Evolutionary conservation across 192 early-diverging fungal species (phyloP).

Genomic region (Helicostylum pulchrum): DNA sequence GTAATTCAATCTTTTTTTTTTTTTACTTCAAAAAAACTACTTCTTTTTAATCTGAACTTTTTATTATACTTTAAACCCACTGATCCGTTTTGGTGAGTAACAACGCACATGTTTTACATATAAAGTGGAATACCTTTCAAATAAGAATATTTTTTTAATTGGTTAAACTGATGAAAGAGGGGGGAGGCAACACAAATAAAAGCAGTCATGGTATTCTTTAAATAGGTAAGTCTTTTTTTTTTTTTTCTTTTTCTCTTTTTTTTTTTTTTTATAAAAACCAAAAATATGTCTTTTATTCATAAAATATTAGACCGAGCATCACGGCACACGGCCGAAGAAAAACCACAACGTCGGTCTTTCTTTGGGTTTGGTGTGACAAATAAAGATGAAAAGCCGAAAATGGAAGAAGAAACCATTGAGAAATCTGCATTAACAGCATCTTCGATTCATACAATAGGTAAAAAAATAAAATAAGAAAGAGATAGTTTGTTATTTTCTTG

Average conservation of each 20-base stretch:
- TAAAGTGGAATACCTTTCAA: no score
- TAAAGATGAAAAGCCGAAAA: conserved; percentile 9
- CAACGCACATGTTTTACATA: no score
- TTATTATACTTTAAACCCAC: no score
- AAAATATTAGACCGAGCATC: conserved; percentile 3
- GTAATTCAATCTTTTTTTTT: no score
- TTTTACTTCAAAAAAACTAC: no score
- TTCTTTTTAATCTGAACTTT: no score
- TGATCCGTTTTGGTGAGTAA: no score
- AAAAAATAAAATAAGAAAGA: neutral
- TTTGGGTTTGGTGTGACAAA: conserved; percentile 11
- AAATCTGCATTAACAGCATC: neutral
- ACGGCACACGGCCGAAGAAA: conserved; percentile 3
- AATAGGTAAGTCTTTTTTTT: neutral
- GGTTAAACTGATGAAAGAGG: no score
- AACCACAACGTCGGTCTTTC: conserved; percentile 15
- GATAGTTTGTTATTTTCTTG: neutral
- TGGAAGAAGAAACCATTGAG: neutral
- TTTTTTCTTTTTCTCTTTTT: neutral
- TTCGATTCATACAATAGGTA: conserved; percentile 5
- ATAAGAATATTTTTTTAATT: no score
- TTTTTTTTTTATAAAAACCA: no score
- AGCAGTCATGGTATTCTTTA: no score
- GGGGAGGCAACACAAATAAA: no score
- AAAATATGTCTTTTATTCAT: conserved; percentile 11